phyloP scores from a whole-genome alignment of 148 eudicot genomes.

The Vaccinium corymbosum region DNA sequence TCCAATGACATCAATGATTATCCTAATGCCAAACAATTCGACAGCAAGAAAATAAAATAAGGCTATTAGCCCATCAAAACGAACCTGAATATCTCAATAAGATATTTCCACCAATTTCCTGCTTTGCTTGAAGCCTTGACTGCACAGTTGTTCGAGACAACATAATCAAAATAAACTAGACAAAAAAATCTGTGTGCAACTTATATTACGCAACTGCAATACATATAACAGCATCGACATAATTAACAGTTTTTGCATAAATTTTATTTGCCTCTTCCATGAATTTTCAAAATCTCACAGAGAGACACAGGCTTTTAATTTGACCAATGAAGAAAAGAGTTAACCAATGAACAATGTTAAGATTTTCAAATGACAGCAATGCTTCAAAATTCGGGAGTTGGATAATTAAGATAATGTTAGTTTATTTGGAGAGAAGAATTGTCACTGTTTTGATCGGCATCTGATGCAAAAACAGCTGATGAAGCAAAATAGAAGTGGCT shows the following conservation, averaged over 20 bases:
- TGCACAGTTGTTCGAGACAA: constrained; percentile 29
- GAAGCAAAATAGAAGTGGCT: constrained; percentile 8
- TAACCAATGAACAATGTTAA: background rate
- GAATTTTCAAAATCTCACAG: background rate
- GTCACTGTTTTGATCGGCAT: background rate
- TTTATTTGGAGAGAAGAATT: background rate
- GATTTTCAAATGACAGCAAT: background rate
- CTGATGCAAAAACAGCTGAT: background rate
- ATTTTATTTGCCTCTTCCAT: background rate
- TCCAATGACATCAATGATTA: background rate
- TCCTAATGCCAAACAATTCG: background rate
- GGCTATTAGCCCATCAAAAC: constrained; percentile 12
- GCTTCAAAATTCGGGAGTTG: background rate
- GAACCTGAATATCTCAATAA: constrained; percentile 74
- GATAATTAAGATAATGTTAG: background rate
- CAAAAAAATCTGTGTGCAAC: background rate
- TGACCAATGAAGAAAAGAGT: background rate
- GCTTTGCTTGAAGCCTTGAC: constrained; percentile 98
- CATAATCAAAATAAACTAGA: background rate
- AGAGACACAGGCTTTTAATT: background rate
- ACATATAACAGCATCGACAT: background rate
- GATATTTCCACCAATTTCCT: constrained; percentile 67
- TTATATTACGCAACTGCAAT: background rate
- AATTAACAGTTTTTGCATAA: background rate
- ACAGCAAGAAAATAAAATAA: background rate